A percentile compares a stretch with the other conserved stretches of the same genome.
Conservation (phyloP, 345 rosid species). For the Hevea brasiliensis region DNA sequence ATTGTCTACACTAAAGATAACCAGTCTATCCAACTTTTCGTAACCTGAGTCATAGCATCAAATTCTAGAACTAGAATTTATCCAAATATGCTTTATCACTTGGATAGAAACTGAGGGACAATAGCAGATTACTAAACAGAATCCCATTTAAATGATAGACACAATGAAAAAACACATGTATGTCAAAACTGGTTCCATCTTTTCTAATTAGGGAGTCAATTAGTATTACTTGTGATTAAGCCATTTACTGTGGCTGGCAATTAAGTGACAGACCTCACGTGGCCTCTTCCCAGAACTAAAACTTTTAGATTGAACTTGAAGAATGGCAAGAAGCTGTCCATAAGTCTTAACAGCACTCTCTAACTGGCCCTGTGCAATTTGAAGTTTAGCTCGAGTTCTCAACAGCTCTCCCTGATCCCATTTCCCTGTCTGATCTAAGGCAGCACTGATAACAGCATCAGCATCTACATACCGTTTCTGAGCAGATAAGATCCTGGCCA, state of each 20-base stretch:
- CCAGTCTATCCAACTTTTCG: not conserved
- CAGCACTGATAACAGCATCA: slow-evolving; percentile 55
- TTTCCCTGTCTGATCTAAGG: slow-evolving; percentile 67
- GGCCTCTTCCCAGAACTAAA: slow-evolving; percentile 43
- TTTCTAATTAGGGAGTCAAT: slow-evolving; percentile 1
- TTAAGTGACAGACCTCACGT: slow-evolving; percentile 42
- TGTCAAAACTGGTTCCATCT: slow-evolving; percentile 7
- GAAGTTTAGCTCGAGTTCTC: slow-evolving; percentile 73
- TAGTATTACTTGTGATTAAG: not conserved
- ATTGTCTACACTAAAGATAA: not conserved
- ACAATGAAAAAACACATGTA: no score
- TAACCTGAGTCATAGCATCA: not conserved
- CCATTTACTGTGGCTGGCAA: not conserved
- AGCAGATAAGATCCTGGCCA: slow-evolving; percentile 77
- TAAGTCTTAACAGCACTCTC: slow-evolving; percentile 58
- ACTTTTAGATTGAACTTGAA: slow-evolving; percentile 69
- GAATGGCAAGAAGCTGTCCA: slow-evolving; percentile 67
- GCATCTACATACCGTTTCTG: slow-evolving; percentile 59
- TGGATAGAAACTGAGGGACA: not conserved
- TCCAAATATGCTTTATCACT: not conserved
- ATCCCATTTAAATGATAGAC: not conserved
- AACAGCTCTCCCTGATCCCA: slow-evolving; percentile 86
- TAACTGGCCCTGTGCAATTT: slow-evolving; percentile 60
- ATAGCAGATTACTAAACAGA: not conserved
- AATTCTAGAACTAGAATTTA: not conserved